Evolutionary conservation across 805 yeast genomes (phyloP), one percentile per base, ranked within the genome.

Genomic region (Zygosaccharomyces lentus): DNA sequence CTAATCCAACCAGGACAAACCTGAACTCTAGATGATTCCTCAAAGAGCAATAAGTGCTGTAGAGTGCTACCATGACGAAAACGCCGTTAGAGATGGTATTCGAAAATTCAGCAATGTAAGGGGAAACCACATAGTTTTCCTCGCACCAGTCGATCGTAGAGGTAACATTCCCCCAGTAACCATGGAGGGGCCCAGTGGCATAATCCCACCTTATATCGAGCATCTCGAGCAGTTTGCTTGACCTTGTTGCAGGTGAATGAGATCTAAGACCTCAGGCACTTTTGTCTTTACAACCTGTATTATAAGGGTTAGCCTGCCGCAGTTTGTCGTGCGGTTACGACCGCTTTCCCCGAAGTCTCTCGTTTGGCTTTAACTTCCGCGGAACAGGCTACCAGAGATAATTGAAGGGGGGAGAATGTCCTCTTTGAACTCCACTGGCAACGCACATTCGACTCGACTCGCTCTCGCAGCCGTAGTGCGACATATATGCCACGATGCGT

Each of bases 71-170:
- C 6, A 75, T 55, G 32, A 77, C 68, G 55, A 80, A 81, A 27
- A 71, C 70, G 2, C 74, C 66, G 53, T 93, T 93, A 35, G 99
- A 88, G 23, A 81, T 57, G 2, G 97, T 87, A 62, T 93, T 93
- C 48, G 91, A 75, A 46, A 87, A 84, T 64, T 93, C 99, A 3
- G 98, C 97, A 43, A 93, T 74, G 59, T 86, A 93, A 9, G 76
- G 77, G 9, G 91, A 77, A 1, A 90, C 86, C 9, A 89, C 91
- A 62, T 91, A 91, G 69, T 91, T 91, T 66, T 93, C 98, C 61
- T 91, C 99, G 68, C 99, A 91, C 98, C 98, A 91, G 61, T 91
- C 99, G 31, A 93, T 93, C n/a, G 98, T 90, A 31, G 96, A 78
- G 0, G 98, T 89, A 2, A 86, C 85, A 4, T 72, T 68, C 1